Percentiles rank a stretch among this genome's conserved stretches.
phyloP scores from a whole-genome alignment of 768 basidiomycete species.

The Russula virescens region DNA sequence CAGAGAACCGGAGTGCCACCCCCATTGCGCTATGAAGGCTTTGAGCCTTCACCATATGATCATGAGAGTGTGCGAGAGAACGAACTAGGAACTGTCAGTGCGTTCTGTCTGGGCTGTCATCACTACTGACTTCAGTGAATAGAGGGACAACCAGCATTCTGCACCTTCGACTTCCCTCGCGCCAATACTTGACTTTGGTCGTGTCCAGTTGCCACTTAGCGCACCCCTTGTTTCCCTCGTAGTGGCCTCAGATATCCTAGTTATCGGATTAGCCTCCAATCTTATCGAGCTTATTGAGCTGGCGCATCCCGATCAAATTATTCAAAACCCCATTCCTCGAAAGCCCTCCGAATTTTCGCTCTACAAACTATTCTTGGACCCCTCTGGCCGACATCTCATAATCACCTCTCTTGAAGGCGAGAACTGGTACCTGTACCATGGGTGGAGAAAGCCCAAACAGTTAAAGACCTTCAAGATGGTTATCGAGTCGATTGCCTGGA shows the following conservation, averaged over 20 bases:
- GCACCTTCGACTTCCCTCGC: conserved; percentile 35
- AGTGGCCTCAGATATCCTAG: conserved; percentile 81
- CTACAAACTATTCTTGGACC: conserved; percentile 84
- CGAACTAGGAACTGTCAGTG: conserved; percentile 28
- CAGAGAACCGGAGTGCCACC: conserved; percentile 41
- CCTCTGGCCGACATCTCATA: conserved; percentile 85
- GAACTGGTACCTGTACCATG: conserved; percentile 84
- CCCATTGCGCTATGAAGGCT: conserved; percentile 78
- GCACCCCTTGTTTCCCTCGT: conserved; percentile 78
- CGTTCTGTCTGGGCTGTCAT: conserved; percentile 2
- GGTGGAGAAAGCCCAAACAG: conserved; percentile 76
- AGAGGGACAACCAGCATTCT: conserved; percentile 31
- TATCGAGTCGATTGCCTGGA: conserved; percentile 92
- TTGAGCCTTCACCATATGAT: conserved; percentile 67
- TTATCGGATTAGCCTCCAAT: conserved; percentile 76
- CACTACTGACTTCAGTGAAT: conserved; percentile 7
- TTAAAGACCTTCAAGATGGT: conserved; percentile 79
- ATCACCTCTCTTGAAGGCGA: conserved; percentile 85
- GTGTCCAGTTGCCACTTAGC: conserved; percentile 85
- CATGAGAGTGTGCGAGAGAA: conserved; percentile 45
- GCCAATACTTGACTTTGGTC: conserved; percentile 76
- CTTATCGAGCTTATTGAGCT: conserved; percentile 85
- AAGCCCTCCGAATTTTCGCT: conserved; percentile 74
- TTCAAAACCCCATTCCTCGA: conserved; percentile 70
- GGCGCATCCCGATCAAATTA: conserved; percentile 77